Base-by-base conservation (phyloP, 192 early-diverging fungal species). In the Gaertneriomyces semiglobifer region DNA sequence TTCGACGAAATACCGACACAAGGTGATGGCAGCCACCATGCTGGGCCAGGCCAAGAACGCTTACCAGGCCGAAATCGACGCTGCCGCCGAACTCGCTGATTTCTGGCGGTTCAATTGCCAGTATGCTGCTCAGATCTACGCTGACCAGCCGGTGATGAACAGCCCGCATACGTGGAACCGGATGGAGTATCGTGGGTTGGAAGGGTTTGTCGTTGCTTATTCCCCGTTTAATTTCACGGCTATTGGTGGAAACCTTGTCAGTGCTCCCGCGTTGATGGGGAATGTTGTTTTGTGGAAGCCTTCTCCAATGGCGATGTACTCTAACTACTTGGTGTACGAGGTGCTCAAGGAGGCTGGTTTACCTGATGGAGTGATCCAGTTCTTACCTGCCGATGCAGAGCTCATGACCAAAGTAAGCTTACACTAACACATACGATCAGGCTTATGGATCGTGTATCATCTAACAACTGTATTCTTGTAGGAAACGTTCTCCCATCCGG, bases 221-320 rank as follows among this genome's bases (percentile, higher is more conserved):
- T 93, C 94, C 38, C 96, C 96, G 19, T 98, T 98, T 86, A 98
- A 98, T 81, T 98, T 98, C 75, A 98, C 96, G 44, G 96, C 96
- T 61, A 98, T 98, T 74, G 96, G 93, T 68, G 94, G 89, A 68
- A 98, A 98, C 80, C 80, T 98, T 58, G 89, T 90, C 44, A 82
- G 83, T 66, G 93, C 94, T 4, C 94, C 96, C 6, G 96, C 90
- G 19, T 79, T 98, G 71, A 96, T 98, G 94, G 96, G 96, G 53
- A 98, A 96, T 79, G 92, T 94, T 39, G 90, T 94, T 38, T 79
- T 98, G 59, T 98, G 94, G 94, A 98, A 98, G 83, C 96, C 96
- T 7, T 92, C 93, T 46, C 87, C 89, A 45, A 79, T 82, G 74
- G 89, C 94, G 6, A 85, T 91, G 56, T 88, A 90, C 60, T 92